phyloP scores from a whole-genome alignment of 2,329 filamentous ascomycete species.

The Aspergillus hortae region DNA sequence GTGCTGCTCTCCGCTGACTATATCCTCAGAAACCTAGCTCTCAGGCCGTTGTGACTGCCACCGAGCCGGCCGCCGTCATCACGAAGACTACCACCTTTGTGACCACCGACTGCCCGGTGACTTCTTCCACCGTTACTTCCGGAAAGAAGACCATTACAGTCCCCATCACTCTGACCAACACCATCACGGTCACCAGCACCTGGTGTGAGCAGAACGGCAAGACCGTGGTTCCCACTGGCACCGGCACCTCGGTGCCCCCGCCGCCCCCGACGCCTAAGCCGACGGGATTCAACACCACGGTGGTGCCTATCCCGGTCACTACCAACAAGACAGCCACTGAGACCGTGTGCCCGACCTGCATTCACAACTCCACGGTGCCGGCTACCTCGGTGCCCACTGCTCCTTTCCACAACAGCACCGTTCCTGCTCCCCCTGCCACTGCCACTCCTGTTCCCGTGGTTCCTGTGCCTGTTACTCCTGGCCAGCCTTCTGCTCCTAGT shows the following conservation, averaged over 20 bases:
- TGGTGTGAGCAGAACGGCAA: slow-evolving; percentile 20
- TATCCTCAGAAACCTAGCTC: not conserved
- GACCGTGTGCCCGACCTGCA: slow-evolving; percentile 2
- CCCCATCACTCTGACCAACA: slow-evolving; percentile 30
- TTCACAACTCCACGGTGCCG: slow-evolving; percentile 1
- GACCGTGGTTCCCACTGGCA: slow-evolving; percentile 14
- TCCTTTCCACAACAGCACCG: slow-evolving; percentile 17
- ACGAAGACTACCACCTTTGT: slow-evolving; percentile 31
- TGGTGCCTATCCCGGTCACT: slow-evolving; percentile 2
- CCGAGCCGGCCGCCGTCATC: slow-evolving; percentile 15
- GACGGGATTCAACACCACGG: slow-evolving; percentile 4
- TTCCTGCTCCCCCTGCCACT: slow-evolving; percentile 9
- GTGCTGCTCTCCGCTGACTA: not conserved
- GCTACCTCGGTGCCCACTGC: slow-evolving; percentile 2
- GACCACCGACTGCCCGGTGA: slow-evolving; percentile 35
- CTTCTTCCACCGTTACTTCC: slow-evolving; percentile 26
- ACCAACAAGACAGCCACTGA: slow-evolving; percentile 7
- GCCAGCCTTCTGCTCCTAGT: slow-evolving; percentile 4
- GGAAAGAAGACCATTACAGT: slow-evolving; percentile 25
- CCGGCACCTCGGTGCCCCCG: slow-evolving; percentile 9
- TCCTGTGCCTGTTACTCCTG: not conserved
- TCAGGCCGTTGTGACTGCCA: not conserved
- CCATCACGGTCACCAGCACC: slow-evolving; percentile 27
- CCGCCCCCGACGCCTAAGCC: slow-evolving; percentile 12
- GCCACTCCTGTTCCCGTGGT: not conserved